Base-by-base conservation (phyloP, 2,329 filamentous ascomycete species). In the Fusarium sterilihyphosum region DNA sequence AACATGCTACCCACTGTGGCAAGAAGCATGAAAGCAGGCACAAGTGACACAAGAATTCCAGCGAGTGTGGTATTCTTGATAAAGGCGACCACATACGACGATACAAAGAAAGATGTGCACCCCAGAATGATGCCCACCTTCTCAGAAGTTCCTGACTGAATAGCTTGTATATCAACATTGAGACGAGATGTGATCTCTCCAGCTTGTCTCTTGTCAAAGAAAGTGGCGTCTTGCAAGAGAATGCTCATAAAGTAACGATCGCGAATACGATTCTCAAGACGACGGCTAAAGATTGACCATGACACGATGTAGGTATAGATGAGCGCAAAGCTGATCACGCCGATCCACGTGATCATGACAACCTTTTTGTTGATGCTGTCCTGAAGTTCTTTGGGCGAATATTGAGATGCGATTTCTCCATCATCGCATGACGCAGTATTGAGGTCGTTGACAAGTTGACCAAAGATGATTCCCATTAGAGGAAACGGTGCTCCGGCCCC, bases 101-200 rank as follows among this genome's bases (percentile, higher is more conserved):
- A 90, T 61, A 92, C 78, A 77, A 93, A 93, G 80, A 92, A 93
- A 5, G 90, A 89, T 16, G 89, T 80, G 58, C 87, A 90, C 31
- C 88, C 86, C 9, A 93, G 84, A 73, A 88, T 87, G 40, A 92
- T 88, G 59, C 91, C 91, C 22, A 92, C 91, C 79, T 94, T 94
- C 80, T 93, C 92, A 4, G 89, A 91, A 0, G 91, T 92, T 20
- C 92, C 92, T 0, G 88, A 87, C 76, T 92, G 91, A 59, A 94
- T 89, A 3, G 89, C 88, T 67, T 91, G 88, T 40, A 93, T 91
- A 75, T 93, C 91, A 61, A 86, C 86, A 77, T 91, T 91, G 49
- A 94, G 86, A 24, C 91, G 86, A 14, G 89, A 88, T 4, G 89
- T 87, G 18, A 93, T 88, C 79, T 92, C 89, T 22, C 91, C 91